These are phyloP conservation scores for Schizophyllum commune DNA, from an alignment of 1,284 basidiomycete genomes.

Conservation along the genomic window DNA sequence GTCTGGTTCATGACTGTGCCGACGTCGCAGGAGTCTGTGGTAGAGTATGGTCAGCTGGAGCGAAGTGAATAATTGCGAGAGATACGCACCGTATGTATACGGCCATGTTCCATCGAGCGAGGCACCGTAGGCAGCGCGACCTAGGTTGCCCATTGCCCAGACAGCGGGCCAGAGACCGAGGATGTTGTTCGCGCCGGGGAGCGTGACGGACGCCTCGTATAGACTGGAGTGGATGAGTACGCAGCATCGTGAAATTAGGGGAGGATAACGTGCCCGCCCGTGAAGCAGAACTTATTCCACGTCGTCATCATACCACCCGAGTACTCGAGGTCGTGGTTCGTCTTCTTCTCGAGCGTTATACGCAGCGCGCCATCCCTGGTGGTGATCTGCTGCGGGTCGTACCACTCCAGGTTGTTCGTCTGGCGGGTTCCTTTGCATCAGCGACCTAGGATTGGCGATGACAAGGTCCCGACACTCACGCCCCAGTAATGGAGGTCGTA, in stretches of 20 bases:
- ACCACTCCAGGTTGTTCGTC: constrained; percentile 18
- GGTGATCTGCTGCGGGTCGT: constrained; percentile 50
- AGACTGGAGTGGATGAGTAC: neutral
- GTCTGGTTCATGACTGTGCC: constrained; percentile 57
- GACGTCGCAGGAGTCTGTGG: constrained; percentile 59
- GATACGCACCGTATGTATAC: constrained; percentile 50
- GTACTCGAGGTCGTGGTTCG: constrained; percentile 30
- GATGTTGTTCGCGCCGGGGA: constrained; percentile 54
- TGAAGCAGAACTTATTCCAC: constrained; percentile 64
- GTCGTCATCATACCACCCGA: constrained; percentile 10
- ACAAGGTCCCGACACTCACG: neutral
- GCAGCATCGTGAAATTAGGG: neutral
- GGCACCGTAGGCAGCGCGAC: constrained; percentile 42
- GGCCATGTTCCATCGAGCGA: constrained; percentile 43
- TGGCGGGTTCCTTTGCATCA: neutral
- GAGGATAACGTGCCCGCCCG: constrained; percentile 41
- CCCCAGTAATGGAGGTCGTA: constrained; percentile 16
- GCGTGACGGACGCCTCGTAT: constrained; percentile 42
- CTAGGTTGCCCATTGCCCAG: constrained; percentile 65
- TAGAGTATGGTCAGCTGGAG: constrained; percentile 20
- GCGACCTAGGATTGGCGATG: constrained; percentile 1
- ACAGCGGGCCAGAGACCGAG: constrained; percentile 63
- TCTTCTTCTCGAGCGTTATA: constrained; percentile 40
- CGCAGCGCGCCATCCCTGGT: constrained; percentile 46
- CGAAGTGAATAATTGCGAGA: neutral